Conservation (phyloP, 2,329 filamentous ascomycete species). For the Fusarium chlamydosporum region DNA sequence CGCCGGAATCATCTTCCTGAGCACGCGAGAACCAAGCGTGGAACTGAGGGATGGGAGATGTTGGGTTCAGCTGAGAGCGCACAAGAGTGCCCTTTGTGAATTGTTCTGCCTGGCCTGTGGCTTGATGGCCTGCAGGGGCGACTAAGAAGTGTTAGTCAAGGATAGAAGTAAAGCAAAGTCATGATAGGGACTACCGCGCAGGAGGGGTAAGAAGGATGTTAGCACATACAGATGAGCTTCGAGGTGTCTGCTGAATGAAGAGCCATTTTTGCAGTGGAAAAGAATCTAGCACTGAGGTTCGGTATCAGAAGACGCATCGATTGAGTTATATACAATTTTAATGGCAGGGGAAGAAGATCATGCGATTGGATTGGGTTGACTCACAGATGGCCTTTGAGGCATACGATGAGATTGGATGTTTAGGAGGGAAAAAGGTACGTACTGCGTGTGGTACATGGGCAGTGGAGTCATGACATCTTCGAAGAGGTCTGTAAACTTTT, state of each 20-base stretch:
- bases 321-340: slow-evolving; percentile 18
- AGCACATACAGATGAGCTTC: slow-evolving; percentile 66
- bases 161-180: slow-evolving; percentile 15
- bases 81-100: slow-evolving; percentile 76
- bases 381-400: slow-evolving; percentile 26
- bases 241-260: slow-evolving; percentile 58
- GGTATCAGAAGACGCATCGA: slow-evolving; percentile 46
- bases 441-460: slow-evolving; percentile 23
- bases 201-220: slow-evolving; percentile 7
- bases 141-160: slow-evolving; percentile 57
- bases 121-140: slow-evolving; percentile 72
- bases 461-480: slow-evolving; percentile 46
- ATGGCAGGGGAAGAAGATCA: slow-evolving; percentile 27
- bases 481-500: slow-evolving; percentile 19
- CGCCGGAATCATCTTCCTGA: slow-evolving; percentile 62
- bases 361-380: slow-evolving; percentile 27
- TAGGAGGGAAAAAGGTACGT: slow-evolving; percentile 35
- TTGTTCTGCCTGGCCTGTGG: slow-evolving; percentile 78
- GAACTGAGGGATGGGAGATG: slow-evolving; percentile 85
- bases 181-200: slow-evolving; percentile 9
- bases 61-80: slow-evolving; percentile 69
- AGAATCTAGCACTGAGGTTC: slow-evolving; percentile 36
- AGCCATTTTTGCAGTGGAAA: slow-evolving; percentile 59
- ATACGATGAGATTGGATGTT: slow-evolving; percentile 38
- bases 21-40: slow-evolving; percentile 88